These are phyloP conservation scores for Geranium brycei DNA, from an alignment of 345 rosid species.

Conservation along the genomic window DNA sequence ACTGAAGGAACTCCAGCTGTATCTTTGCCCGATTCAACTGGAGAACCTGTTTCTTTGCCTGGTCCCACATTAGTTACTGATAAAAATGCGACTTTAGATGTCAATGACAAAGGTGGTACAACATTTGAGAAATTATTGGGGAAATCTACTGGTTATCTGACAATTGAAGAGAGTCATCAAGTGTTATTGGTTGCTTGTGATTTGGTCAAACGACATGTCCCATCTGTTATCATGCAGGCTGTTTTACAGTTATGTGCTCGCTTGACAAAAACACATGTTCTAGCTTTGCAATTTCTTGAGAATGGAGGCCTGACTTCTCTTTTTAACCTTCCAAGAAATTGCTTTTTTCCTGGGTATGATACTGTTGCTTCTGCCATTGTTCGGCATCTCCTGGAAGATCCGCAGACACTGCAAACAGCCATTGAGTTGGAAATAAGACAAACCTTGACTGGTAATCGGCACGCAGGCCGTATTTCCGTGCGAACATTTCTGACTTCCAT, in stretches of 20 bases:
- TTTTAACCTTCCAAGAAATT: slow-evolving; percentile 66
- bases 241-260: slow-evolving; percentile 90
- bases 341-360: slow-evolving; percentile 87
- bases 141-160: slow-evolving; percentile 68
- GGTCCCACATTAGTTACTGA: slow-evolving; percentile 22
- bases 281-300: slow-evolving; percentile 80
- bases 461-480: slow-evolving; percentile 55
- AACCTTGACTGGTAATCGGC: slow-evolving; percentile 59
- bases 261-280: slow-evolving; percentile 63
- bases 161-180: slow-evolving; percentile 58
- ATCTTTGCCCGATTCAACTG: slow-evolving; percentile 34
- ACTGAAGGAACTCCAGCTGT: slow-evolving; percentile 37
- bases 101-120: slow-evolving; percentile 22
- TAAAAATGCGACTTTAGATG: slow-evolving; percentile 32
- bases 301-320: slow-evolving; percentile 69
- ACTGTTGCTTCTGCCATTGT: slow-evolving; percentile 75
- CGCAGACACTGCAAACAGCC: slow-evolving; percentile 88
- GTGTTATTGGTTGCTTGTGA: slow-evolving; percentile 55
- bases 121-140: slow-evolving; percentile 59
- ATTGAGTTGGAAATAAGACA: slow-evolving; percentile 93
- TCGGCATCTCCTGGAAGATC: slow-evolving; percentile 91
- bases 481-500: slow-evolving; percentile 63
- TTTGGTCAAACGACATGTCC: slow-evolving; percentile 69
- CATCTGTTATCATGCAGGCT: slow-evolving; percentile 90
- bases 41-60: slow-evolving; percentile 24